Evolutionary conservation across 2,329 filamentous ascomycete genomes (phyloP).

Genomic region (Bipolaris cookei): DNA sequence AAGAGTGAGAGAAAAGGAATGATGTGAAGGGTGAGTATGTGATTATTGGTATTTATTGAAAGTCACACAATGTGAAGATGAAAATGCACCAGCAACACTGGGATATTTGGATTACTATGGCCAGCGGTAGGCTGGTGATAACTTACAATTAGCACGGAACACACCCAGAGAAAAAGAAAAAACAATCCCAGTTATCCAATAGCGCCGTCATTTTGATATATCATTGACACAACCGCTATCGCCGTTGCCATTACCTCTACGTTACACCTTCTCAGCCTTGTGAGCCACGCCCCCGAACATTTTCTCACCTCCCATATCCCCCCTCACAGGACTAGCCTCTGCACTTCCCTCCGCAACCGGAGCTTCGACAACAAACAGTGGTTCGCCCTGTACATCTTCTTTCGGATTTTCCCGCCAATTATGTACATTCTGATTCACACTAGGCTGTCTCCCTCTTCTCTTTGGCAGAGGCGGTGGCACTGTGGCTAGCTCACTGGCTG

Average conservation of each 20-base stretch:
- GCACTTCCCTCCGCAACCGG: slow-evolving; percentile 21
- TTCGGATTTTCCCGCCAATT: slow-evolving; percentile 9
- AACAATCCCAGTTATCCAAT: not conserved
- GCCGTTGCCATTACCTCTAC: not conserved
- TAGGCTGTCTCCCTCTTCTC: slow-evolving; percentile 48
- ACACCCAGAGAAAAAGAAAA: not conserved
- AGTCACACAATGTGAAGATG: not conserved
- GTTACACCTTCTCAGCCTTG: slow-evolving; percentile 1
- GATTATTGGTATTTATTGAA: not conserved
- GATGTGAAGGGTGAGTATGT: too few species aligned
- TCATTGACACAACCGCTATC: not conserved
- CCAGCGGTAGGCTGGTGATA: not conserved
- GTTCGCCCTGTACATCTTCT: slow-evolving; percentile 18
- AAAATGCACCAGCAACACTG: not conserved
- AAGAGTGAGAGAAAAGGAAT: too few species aligned
- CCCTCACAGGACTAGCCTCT: slow-evolving; percentile 1
- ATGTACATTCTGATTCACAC: slow-evolving; percentile 21
- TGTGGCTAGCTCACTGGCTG: slow-evolving; percentile 14
- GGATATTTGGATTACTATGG: not conserved
- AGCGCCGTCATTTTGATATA: not conserved
- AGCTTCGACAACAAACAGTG: slow-evolving; percentile 42
- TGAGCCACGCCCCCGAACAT: not conserved
- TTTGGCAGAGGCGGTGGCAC: slow-evolving; percentile 58
- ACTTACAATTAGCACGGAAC: not conserved
- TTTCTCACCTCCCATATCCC: not conserved